Evolutionary conservation across 768 basidiomycete genomes (phyloP).

Genomic region (Postia placenta): DNA sequence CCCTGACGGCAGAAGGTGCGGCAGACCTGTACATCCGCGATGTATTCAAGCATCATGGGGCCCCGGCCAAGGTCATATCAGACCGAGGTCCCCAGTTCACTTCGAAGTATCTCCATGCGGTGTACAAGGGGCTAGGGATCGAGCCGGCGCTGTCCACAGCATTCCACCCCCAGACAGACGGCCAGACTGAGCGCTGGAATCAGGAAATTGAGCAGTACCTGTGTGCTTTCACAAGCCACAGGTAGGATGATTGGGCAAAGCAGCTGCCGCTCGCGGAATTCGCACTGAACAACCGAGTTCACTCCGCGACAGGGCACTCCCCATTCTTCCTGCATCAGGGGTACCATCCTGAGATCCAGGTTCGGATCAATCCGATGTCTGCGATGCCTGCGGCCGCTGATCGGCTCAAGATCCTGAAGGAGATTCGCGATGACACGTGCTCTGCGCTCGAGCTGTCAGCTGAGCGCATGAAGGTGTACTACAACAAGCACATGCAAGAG

Average conservation of each 20-base stretch:
- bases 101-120: conserved; percentile 2
- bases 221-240: conserved; percentile 16
- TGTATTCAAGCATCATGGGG: neutral
- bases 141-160: conserved; percentile 25
- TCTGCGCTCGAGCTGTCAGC: conserved; percentile 28
- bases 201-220: conserved; percentile 33
- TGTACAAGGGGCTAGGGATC: conserved; percentile 1
- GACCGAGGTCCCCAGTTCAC: conserved; percentile 13
- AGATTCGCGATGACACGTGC: conserved; percentile 28
- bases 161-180: conserved; percentile 39
- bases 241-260: conserved; percentile 37
- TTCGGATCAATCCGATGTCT: conserved; percentile 19
- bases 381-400: conserved; percentile 28
- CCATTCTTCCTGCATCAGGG: conserved; percentile 7
- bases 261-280: conserved; percentile 35
- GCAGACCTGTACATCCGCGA: neutral
- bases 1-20: neutral
- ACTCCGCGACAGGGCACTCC: conserved; percentile 21
- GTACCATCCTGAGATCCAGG: conserved; percentile 19
- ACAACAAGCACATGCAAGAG: conserved; percentile 21
- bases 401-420: conserved; percentile 21
- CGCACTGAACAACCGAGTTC: conserved; percentile 7
- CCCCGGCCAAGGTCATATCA: conserved; percentile 10
- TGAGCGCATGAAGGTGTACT: conserved; percentile 21
- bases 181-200: conserved; percentile 31